Base-by-base conservation (phyloP, 1,284 basidiomycete genomes). In the Rugosomyces carneus region DNA sequence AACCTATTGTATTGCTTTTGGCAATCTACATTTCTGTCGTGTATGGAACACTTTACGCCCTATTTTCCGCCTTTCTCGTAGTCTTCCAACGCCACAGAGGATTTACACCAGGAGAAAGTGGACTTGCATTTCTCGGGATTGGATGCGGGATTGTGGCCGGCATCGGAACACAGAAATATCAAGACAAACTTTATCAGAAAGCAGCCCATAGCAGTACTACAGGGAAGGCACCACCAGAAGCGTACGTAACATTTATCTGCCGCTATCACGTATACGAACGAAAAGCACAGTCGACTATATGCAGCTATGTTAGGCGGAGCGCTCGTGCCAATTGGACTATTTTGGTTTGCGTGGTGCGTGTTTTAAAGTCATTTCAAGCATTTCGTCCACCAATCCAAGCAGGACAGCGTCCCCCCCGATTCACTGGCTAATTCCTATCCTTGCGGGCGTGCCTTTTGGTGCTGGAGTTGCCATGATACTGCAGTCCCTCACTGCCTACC, bases 21-120 rank as follows among this genome's bases (percentile, higher is more conserved):
- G 73, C 83, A 0, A 60, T 89, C 35, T 90, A 87, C 64, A 74
- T 81, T 41, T 74, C 80, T 1, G 75, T 85, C 44, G 70, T 83
- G 4, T 87, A 87, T 54, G 76, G 76, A 15, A 78, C 70, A 8
- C 66, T 80, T 0, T 80, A 80, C 54, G 72, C 74, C 8, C 66
- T 79, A 48, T 79, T 83, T 59, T 74, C 79, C 9, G 75, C 72
- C 1, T 80, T 72, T 56, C 76, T 81, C 0, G 80, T 84, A 49
- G 76, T 84, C 5, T 86, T 84, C 60, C 69, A 79, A 55, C 63
- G 73, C 15, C 73, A 76, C 52, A 71, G 76, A 19, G 72, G 74
- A 29, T 87, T 82, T 67, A 73, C 71, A 16, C 64, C 76, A 0
- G 81, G 82, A 3, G 55, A 79, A 7, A 7, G 21, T 7, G 21